Evolutionary conservation across 306 rosid genomes (phyloP), one percentile per base, ranked within the genome.

Genomic region (Malus sieversii): DNA sequence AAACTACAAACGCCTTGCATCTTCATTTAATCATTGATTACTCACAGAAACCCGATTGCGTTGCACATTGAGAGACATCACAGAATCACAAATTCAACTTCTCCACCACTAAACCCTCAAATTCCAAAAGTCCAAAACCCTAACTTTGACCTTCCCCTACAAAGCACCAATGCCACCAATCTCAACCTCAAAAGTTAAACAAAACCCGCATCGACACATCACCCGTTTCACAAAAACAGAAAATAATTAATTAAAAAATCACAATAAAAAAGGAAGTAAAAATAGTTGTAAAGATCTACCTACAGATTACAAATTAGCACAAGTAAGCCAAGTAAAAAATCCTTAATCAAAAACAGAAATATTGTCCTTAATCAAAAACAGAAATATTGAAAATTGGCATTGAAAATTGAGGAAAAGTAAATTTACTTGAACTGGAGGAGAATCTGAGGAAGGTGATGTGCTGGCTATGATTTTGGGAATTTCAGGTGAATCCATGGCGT

Each of bases 401-500:
- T 16, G 20, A 16, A 68, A 72, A 2, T 57, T 35, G 44, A 63
- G 52, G 19, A 22, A 38, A 40, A 6, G 10, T 13, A 42, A 51
- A 68, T 13, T 78, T 85, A 89, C 91, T 73, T 85, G 91, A 16
- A 83, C 82, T 48, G 76, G 82, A 73, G 86, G 83, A 44, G 91
- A 85, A 52, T 83, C 84, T 3, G 76, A 44, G 27, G 78, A 25
- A 55, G 81, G n/a, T 38, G 74, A 29, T 25, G 66, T 23, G 72
- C 81, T 22, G 57, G 82, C 15, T 80, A 30, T 76, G 83, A 72
- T 51, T 58, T 80, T 80, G 7, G 75, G 32, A 70, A 86, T 45
- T 66, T 82, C 78, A 57, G 91, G 89, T 66, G 91, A 89, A 78
- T 80, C 87, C 91, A 87, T 86, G 48, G 81, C 13, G 29, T 18